Evolutionary conservation across 805 yeast species (phyloP).

Genomic region (Debaryomyces prosopidis): DNA sequence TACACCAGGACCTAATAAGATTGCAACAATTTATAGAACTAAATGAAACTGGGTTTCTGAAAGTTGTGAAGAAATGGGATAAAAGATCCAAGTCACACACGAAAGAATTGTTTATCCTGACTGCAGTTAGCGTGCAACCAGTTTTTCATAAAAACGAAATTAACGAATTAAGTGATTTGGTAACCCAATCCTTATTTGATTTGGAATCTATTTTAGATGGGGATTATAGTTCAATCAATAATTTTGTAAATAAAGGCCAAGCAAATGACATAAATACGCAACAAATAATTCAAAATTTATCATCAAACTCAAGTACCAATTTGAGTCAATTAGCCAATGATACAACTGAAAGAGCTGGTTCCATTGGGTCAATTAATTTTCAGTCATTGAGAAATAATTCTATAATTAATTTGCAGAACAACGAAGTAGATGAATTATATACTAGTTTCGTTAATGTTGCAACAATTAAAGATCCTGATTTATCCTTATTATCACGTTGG

Average conservation of each 20-base stretch:
- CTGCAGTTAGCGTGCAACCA: slow-evolving; percentile 96
- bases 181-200: slow-evolving; percentile 66
- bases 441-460: slow-evolving; percentile 64
- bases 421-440: slow-evolving; percentile 67
- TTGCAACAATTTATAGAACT: slow-evolving; percentile 92
- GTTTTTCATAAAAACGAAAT: slow-evolving; percentile 90
- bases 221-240: slow-evolving; percentile 34
- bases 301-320: slow-evolving; percentile 3
- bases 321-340: neutral
- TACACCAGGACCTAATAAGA: slow-evolving; percentile 83
- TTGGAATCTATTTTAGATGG: slow-evolving; percentile 60
- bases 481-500: slow-evolving; percentile 37
- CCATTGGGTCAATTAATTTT: slow-evolving; percentile 10
- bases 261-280: neutral
- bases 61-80: slow-evolving; percentile 97
- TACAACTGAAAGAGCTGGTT: slow-evolving; percentile 7
- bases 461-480: slow-evolving; percentile 41
- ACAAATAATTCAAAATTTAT: slow-evolving; percentile 7
- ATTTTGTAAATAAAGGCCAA: neutral
- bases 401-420: slow-evolving; percentile 28
- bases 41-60: slow-evolving; percentile 93
- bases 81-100: slow-evolving; percentile 93
- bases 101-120: slow-evolving; percentile 84
- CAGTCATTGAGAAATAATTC: slow-evolving; percentile 14
- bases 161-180: slow-evolving; percentile 77